phyloP scores from a whole-genome alignment of 169 alveolate species.

The Plasmodium vivax region DNA sequence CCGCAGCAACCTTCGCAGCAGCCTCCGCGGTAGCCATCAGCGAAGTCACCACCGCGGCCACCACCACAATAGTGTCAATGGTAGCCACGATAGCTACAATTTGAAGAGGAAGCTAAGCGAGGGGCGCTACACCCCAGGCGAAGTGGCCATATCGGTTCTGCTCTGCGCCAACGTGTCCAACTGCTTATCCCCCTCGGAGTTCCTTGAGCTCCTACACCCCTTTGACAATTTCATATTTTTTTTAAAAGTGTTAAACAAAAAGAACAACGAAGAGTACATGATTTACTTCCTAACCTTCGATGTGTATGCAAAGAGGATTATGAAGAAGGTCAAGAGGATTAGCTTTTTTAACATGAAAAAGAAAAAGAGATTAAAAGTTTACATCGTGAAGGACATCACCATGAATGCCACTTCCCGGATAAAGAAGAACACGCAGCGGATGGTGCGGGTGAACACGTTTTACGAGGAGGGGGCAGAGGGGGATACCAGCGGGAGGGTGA shows the following conservation, averaged over 20 bases:
- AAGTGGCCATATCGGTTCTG: slow-evolving; percentile 15
- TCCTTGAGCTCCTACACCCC: slow-evolving; percentile 48
- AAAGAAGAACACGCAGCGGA: slow-evolving; percentile 8
- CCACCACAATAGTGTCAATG: not conserved
- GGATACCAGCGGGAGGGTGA: not conserved
- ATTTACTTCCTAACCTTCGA: slow-evolving; percentile 51
- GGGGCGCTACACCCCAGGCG: not conserved
- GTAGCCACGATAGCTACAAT: not conserved
- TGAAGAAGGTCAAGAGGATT: slow-evolving; percentile 12
- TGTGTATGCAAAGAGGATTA: slow-evolving; percentile 32
- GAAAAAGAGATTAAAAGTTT: slow-evolving; percentile 40
- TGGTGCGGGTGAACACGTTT: not conserved
- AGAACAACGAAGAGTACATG: slow-evolving; percentile 57
- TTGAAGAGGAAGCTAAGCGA: not conserved
- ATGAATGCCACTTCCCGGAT: slow-evolving; percentile 31
- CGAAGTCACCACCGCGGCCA: not conserved
- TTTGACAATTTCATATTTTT: slow-evolving; percentile 57
- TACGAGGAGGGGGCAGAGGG: not conserved
- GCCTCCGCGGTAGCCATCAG: not conserved
- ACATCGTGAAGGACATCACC: slow-evolving; percentile 50
- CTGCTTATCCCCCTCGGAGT: slow-evolving; percentile 61
- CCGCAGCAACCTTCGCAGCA: not conserved
- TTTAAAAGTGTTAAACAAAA: slow-evolving; percentile 60
- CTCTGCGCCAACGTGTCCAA: slow-evolving; percentile 58
- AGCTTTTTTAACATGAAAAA: slow-evolving; percentile 55